Conservation (phyloP, 164 flowering plant genomes). For the Chloranthus sessilifolius region DNA sequence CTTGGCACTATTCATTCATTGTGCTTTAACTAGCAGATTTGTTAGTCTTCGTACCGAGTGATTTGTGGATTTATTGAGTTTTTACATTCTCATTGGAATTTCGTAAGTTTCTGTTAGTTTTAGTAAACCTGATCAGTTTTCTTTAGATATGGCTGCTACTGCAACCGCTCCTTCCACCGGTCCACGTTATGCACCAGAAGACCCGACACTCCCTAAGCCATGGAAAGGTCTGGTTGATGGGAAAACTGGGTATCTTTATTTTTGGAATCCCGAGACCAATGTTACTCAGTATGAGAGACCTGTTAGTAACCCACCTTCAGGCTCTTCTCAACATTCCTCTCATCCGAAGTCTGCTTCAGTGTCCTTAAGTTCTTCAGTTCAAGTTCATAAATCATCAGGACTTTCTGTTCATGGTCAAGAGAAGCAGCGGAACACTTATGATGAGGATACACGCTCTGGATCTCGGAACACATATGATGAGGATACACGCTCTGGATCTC, state of each 20-base stretch:
- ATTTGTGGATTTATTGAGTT: no score
- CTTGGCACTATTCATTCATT: no score
- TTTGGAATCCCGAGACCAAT: slow-evolving; percentile 94
- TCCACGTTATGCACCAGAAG: slow-evolving; percentile 77
- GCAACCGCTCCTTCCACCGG: slow-evolving; percentile 37
- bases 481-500: slow-evolving; percentile 19
- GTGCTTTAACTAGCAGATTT: no score
- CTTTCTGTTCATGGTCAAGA: slow-evolving; percentile 23
- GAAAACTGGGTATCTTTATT: slow-evolving; percentile 78
- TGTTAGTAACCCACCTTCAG: slow-evolving; percentile 10
- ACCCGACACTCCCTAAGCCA: slow-evolving; percentile 91
- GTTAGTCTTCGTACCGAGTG: no score
- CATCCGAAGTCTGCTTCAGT: slow-evolving; percentile 25
- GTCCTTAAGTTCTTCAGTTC: slow-evolving; percentile 47
- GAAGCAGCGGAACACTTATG: slow-evolving; percentile 18
- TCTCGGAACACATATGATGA: slow-evolving; percentile 28
- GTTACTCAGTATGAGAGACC: slow-evolving; percentile 96
- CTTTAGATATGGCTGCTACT: slow-evolving; percentile 46
- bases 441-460: slow-evolving; percentile 30
- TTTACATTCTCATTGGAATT: no score
- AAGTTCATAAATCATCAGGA: slow-evolving; percentile 33
- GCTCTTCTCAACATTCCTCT: slow-evolving; percentile 13
- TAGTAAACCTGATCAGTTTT: no score
- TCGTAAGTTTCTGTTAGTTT: no score
- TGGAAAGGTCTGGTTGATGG: slow-evolving; percentile 95